Evolutionary conservation across 768 basidiomycete species (phyloP).

Genomic region (Rhodosporidiobolus odoratus): DNA sequence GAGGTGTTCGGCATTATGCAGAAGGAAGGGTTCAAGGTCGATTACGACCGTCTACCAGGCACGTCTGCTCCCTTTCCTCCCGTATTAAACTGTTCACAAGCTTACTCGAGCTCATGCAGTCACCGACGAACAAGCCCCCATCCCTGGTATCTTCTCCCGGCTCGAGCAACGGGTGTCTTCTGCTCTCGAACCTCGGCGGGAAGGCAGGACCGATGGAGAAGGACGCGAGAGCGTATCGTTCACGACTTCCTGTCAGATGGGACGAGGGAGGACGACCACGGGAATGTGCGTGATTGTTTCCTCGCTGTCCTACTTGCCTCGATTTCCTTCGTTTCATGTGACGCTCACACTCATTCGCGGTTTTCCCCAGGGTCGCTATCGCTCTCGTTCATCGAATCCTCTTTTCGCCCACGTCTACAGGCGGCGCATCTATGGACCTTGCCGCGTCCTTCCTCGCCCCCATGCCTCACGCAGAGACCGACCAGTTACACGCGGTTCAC

Average conservation of each 20-base stretch:
- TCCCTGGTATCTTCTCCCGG: conserved; percentile 76
- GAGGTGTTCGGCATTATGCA: conserved; percentile 40
- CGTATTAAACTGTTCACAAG: conserved; percentile 46
- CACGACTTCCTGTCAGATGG: conserved; percentile 76
- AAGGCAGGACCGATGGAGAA: conserved; percentile 47
- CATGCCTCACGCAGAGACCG: neutral
- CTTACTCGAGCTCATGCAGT: conserved; percentile 69
- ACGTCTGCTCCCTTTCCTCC: conserved; percentile 59
- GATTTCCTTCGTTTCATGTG: neutral
- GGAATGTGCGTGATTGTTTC: conserved; percentile 57
- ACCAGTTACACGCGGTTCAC: conserved; percentile 20
- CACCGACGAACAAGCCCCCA: conserved; percentile 92
- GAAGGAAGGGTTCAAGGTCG: conserved; percentile 69
- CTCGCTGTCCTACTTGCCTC: neutral
- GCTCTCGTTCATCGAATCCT: conserved; percentile 40
- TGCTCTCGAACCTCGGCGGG: conserved; percentile 44
- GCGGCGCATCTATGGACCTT: conserved; percentile 9
- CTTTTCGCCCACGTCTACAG: conserved; percentile 24
- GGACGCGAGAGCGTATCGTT: conserved; percentile 60
- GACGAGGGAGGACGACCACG: conserved; percentile 69
- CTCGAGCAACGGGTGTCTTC: conserved; percentile 65
- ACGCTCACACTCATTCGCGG: neutral
- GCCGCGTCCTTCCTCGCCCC: conserved; percentile 26
- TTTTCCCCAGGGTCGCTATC: conserved; percentile 41
- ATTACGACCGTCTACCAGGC: conserved; percentile 32